Evolutionary conservation across 805 yeast genomes (phyloP).

Genomic region (Lipomyces yamadae): DNA sequence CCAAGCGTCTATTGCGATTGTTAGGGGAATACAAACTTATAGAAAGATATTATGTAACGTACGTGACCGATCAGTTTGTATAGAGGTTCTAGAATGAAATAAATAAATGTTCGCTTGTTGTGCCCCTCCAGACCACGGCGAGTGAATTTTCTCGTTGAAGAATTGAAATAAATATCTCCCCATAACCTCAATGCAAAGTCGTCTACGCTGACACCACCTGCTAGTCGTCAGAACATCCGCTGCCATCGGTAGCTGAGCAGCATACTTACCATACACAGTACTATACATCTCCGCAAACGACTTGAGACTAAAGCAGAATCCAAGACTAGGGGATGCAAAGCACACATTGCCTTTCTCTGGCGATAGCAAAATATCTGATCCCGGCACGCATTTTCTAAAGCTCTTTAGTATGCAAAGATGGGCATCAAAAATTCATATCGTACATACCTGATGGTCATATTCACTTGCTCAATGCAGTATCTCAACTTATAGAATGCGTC

Average conservation of each 20-base stretch:
- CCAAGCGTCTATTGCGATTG: conserved; percentile 51
- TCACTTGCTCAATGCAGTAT: conserved; percentile 65
- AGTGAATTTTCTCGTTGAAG: conserved; percentile 53
- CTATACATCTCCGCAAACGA: conserved; percentile 65
- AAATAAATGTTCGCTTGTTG: conserved; percentile 55
- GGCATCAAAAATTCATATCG: conserved; percentile 43
- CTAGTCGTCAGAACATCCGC: too few species aligned
- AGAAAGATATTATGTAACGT: neutral
- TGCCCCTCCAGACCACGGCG: conserved; percentile 42
- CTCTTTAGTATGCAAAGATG: neutral
- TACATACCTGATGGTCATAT: conserved; percentile 51
- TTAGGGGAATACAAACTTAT: neutral
- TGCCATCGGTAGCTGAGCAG: conserved; percentile 29
- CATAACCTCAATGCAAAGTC: conserved; percentile 65
- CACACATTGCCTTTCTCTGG: conserved; percentile 71
- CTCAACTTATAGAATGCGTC: conserved; percentile 75
- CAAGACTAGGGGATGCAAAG: conserved; percentile 70
- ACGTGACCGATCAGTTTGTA: conserved; percentile 70
- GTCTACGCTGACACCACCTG: conserved; percentile 43
- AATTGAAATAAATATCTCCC: conserved; percentile 71
- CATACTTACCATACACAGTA: conserved; percentile 41
- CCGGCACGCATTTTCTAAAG: conserved; percentile 18
- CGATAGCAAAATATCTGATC: conserved; percentile 47
- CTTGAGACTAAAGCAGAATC: conserved; percentile 66
- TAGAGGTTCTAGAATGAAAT: conserved; percentile 75